phyloP scores from a whole-genome alignment of 176 grass and related monocot genomes.

The Ampelocalamus luodianensis region DNA sequence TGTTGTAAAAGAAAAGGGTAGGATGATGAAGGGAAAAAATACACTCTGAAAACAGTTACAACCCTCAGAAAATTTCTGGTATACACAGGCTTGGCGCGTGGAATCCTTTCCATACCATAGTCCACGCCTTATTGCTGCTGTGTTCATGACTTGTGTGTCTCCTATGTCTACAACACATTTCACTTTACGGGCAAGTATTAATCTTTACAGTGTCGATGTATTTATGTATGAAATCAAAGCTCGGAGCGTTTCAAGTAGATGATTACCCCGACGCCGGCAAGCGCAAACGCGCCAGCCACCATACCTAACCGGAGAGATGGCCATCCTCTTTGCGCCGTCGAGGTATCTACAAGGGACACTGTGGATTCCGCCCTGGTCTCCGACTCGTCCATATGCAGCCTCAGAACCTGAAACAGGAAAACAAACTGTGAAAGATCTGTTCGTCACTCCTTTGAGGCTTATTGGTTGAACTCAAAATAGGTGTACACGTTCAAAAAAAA shows the following conservation, averaged over 20 bases:
- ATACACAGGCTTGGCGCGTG: not conserved
- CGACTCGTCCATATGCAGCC: no score
- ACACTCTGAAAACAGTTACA: not conserved
- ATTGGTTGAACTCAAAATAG: no score
- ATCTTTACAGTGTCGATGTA: not conserved
- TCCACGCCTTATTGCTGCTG: not conserved
- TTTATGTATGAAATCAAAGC: not conserved
- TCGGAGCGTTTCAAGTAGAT: conserved; percentile 60
- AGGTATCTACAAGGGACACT: not conserved
- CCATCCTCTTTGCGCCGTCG: not conserved
- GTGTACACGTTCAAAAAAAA: no score
- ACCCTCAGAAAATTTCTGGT: not conserved
- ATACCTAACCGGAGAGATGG: conserved; percentile 38
- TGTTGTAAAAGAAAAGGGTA: not conserved
- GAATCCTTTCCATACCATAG: no score
- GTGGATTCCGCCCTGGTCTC: no score
- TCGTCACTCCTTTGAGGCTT: no score
- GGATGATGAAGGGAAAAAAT: not conserved
- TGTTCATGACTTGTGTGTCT: not conserved
- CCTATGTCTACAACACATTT: not conserved
- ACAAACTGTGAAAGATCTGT: no score
- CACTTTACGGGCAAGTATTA: not conserved
- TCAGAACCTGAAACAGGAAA: no score
- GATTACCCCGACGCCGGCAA: conserved; percentile 48
- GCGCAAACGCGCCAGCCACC: conserved; percentile 36